Evolutionary conservation across 345 rosid species (phyloP), one percentile per base, ranked within the genome.

Genomic region (Citrus trifoliata): DNA sequence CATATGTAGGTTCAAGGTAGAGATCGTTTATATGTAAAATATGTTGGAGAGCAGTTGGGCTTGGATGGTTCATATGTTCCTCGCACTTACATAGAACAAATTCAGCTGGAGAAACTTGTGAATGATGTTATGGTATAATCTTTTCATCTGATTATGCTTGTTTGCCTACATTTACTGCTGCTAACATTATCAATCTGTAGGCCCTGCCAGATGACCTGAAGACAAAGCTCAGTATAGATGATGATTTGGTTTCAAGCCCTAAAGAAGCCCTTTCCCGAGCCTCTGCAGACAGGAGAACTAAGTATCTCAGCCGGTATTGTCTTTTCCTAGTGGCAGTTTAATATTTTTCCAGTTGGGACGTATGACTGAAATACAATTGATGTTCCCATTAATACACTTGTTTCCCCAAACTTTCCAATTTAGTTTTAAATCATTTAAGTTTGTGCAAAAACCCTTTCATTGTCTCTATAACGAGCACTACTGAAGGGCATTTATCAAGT

Each of bases 191-290:
- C 81, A 77, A 78, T 80, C 77, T 86, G 88, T 87, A 96, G 99
- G 92, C 99, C 33, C 73, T 96, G 80, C 99, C 98, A 76, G 98
- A 94, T 81, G 99, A 96, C 87, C 83, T 96, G 85, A 94, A 87
- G 90, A 89, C 91, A 30, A 92, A 96, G 82, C 97, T 96, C 46
- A 96, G 99, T 86, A 86, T 96, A 73, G 97, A 94, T 67, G 98
- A 96, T 80, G 99, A 93, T 85, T 69, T 88, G 64, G 89, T 87
- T 82, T 90, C 90, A 67, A 96, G 98, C 86, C 99, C 98, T 77
- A 93, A 96, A 86, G 98, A 94, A 89, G 95, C 97, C 78, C 95
- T 95, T 80, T 95, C 98, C 67, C 93, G 98, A 76, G 98, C 97
- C 27, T 96, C 99, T 80, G 94, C 94, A 72, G 99, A 96, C 83